Conservation (phyloP, 495 filamentous ascomycete genomes). For the Annulohypoxylon stygium region DNA sequence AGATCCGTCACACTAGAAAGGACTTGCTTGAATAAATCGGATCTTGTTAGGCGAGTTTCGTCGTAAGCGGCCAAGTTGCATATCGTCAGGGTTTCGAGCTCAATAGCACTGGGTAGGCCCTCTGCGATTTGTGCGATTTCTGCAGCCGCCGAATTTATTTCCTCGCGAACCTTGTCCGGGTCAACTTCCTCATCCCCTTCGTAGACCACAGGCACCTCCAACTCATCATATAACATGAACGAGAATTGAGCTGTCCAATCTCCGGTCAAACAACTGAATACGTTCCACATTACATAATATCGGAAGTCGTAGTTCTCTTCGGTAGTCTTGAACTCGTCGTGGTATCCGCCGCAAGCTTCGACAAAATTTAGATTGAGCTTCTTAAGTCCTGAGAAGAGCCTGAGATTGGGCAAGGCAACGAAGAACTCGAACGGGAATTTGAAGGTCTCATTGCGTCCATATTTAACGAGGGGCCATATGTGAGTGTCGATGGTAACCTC, state of each 20-base stretch:
- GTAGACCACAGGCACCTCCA: neutral
- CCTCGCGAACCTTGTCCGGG: neutral
- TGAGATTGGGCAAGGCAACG: neutral
- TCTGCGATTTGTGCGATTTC: neutral
- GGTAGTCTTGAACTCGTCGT: neutral
- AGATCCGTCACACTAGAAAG: neutral
- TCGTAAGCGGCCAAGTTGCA: neutral
- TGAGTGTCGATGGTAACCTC: neutral
- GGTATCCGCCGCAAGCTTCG: neutral
- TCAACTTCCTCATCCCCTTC: neutral
- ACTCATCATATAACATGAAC: neutral
- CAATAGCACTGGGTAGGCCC: neutral
- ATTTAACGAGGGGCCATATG: neutral
- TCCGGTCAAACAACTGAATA: neutral
- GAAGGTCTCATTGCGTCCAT: neutral
- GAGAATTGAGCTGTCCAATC: neutral
- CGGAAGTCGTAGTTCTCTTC: neutral
- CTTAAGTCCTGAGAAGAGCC: neutral
- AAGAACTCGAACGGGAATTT: neutral
- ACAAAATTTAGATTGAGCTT: neutral
- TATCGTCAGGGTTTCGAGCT: conserved; percentile 1
- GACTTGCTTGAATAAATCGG: neutral
- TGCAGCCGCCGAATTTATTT: neutral
- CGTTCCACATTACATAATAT: neutral
- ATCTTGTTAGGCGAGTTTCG: too few species aligned